Base-by-base conservation (phyloP, 2,329 filamentous ascomycete species). In the Penicillium italicum region DNA sequence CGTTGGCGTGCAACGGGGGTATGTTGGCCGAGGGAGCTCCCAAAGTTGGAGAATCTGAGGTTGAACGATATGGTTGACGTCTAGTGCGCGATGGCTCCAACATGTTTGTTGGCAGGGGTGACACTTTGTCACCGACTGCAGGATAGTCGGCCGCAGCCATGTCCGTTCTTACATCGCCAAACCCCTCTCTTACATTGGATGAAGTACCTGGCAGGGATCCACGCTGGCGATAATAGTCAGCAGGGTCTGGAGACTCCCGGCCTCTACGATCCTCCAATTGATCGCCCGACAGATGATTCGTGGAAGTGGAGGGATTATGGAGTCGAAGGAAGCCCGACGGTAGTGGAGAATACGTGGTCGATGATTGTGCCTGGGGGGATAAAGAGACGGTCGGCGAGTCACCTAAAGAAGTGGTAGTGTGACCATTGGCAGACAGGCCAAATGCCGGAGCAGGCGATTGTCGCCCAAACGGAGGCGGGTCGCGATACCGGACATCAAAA, bases 171-270 rank as follows among this genome's bases (percentile, higher is more conserved):
- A 55, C 58, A 63, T 61, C 46, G 44, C 52, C 59, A 40, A 56
- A 31, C 22, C 49, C 50, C 41, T 47, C 58, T 38, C 64, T 66
- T 54, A 72, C 67, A 51, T 66, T 65, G 28, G 67, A 62, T 48
- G 58, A 50, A 50, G 62, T 64, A 2, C 37, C 48, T 52, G 73
- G 70, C 34, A 69, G 67, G 51, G 74, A 67, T 50, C 69, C 70
- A 65, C 77, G 48, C 38, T 50, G 77, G 62, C 78, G 75, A 64
- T 81, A 82, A 68, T 79, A 82, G 20, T 80, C 79, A 69, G 79
- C 77, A 36, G 79, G 80, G 62, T 80, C 76, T 42, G 74, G 71
- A 26, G 73, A 75, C 16, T 65, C 59, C 53, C 62, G 64, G 43
- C 52, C 59, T 46, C 53, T 47, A 26, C 48, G 43, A 40, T 48